Evolutionary conservation across 345 rosid species (phyloP).

Genomic region (Turnera subulata): DNA sequence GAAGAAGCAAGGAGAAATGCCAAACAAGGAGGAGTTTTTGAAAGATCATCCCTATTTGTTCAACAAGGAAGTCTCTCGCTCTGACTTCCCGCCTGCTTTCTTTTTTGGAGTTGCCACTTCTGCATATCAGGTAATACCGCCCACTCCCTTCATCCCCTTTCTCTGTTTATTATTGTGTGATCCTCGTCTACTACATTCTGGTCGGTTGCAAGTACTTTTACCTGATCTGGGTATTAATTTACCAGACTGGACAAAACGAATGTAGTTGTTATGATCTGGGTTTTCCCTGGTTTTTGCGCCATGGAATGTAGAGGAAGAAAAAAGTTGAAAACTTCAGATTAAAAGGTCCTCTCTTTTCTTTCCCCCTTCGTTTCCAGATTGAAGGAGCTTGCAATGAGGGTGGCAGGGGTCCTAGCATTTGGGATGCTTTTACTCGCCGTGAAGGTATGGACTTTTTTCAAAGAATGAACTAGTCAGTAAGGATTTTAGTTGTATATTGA

Average conservation of each 20-base stretch:
- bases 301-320: too few relatives aligned
- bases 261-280: too few relatives aligned
- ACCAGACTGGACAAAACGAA: too few relatives aligned
- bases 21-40: conserved; percentile 26
- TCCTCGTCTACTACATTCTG: too few relatives aligned
- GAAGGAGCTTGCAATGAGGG: neutral
- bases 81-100: conserved; percentile 47
- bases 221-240: too few relatives aligned
- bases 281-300: too few relatives aligned
- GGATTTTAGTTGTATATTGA: neutral
- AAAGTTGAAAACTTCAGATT: too few relatives aligned
- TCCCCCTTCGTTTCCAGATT: neutral
- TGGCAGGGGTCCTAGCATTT: neutral
- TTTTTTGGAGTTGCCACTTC: conserved; percentile 63
- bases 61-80: conserved; percentile 19
- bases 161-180: neutral
- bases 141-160: too few relatives aligned
- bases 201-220: too few relatives aligned
- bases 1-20: conserved; percentile 19
- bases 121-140: conserved; percentile 48
- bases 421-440: neutral
- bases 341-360: too few relatives aligned
- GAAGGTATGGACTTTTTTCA: neutral
- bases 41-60: conserved; percentile 11
- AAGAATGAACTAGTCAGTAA: too few relatives aligned